These are phyloP conservation scores for Stromatinia cepivora DNA, from an alignment of 2,329 filamentous ascomycete species.

Conservation along the genomic window DNA sequence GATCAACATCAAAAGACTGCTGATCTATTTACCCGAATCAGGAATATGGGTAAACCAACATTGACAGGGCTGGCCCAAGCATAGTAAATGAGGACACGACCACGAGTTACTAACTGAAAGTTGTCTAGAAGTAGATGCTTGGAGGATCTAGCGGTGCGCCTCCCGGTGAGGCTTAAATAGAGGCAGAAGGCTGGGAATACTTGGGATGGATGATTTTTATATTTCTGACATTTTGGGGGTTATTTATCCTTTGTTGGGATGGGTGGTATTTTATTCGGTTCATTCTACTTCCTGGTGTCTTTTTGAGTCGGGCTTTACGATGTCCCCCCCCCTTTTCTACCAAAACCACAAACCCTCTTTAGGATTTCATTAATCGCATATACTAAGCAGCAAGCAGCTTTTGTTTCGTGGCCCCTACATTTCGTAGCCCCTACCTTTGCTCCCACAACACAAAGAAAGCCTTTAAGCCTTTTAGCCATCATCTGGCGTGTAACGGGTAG, in stretches of 20 bases:
- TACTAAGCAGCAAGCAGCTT: too few relatives aligned
- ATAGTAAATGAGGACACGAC: not conserved
- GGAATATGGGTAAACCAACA: not conserved
- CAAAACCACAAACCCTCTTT: too few relatives aligned
- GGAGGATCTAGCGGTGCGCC: not conserved
- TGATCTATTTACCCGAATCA: not conserved
- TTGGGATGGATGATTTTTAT: not conserved
- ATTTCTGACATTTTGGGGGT: not conserved
- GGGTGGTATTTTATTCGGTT: too few relatives aligned
- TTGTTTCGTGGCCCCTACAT: too few relatives aligned
- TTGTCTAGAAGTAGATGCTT: not conserved
- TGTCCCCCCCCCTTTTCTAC: too few relatives aligned
- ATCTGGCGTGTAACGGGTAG: not conserved
- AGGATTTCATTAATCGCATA: too few relatives aligned
- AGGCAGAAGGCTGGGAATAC: not conserved
- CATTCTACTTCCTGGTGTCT: too few relatives aligned
- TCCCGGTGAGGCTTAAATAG: not conserved
- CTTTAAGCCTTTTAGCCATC: too few relatives aligned
- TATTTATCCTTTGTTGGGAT: too few relatives aligned
- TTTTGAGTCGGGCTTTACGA: too few relatives aligned
- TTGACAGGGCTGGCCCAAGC: not conserved
- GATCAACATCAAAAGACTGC: not conserved
- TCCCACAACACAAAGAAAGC: too few relatives aligned
- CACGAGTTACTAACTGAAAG: not conserved
- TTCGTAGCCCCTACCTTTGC: too few relatives aligned